Base-by-base conservation (phyloP, 129 eudicot species). In the Flaveria trinervia region DNA sequence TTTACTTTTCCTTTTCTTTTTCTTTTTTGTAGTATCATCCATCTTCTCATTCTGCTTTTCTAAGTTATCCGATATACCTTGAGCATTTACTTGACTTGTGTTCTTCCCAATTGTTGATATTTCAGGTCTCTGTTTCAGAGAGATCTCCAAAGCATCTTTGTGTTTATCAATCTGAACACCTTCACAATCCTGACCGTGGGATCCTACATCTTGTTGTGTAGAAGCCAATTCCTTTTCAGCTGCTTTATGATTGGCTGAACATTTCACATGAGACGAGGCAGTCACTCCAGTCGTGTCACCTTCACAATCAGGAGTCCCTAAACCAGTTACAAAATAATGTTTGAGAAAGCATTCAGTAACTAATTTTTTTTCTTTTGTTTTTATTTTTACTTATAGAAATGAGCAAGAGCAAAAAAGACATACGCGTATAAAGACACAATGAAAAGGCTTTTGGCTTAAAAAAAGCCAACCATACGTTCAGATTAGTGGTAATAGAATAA, bases 251-350 rank as follows among this genome's bases (percentile, higher is more conserved):
- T 79, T 71, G 65, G 69, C 67, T n/a, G 62, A 79, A 56, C 10
- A 49, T 54, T 59, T 51, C 41, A 28, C 7, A 59, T 20, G 48
- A 44, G 71, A 28, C 7, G 5, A 48, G 36, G 50, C 71, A 74
- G 51, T 65, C 61, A 77, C 52, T 14, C 48, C 76, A 66, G 82
- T 46, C 33, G 36, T 49, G 65, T 50, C 76, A 66, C 13, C 67
- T 39, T 72, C 79, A 66, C 44, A 44, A 56, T 56, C 77, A 74
- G 56, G 51, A 78, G 76, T 61, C 52, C 83, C 83, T 83, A 79
- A 73, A 74, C 15, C 14, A 71, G 68, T 67, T 55, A 36, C 25
- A 71, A 77, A 54, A 52, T 13, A 30, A 65, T 67, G 43, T 52
- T 22, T 30, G 23, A 17, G 11, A 54, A 23, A 59, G 65, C 33